Percentiles rank a stretch among this genome's conserved stretches.
Conservation (phyloP, 306 rosid genomes). For the Comarum palustre region DNA sequence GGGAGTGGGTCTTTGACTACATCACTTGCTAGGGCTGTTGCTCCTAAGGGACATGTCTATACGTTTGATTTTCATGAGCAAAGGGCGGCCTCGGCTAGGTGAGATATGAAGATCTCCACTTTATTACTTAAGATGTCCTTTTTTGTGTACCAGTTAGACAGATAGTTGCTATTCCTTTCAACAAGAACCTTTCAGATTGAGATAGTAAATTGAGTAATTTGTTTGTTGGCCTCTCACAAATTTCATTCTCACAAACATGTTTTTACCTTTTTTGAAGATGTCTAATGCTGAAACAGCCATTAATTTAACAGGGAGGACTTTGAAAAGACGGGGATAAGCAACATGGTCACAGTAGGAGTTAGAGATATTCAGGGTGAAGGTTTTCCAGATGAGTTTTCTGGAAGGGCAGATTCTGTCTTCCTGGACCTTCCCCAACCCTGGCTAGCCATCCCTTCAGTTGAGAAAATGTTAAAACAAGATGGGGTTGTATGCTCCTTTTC, state of each 20-base stretch:
- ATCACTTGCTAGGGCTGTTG: conserved; percentile 76
- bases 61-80: conserved; percentile 92
- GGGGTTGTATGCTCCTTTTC: conserved; percentile 74
- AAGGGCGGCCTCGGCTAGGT: conserved; percentile 86
- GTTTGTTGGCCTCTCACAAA: neutral
- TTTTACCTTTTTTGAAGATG: neutral
- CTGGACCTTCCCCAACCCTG: conserved; percentile 94
- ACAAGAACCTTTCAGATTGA: neutral
- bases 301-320: conserved; percentile 61
- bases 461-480: conserved; percentile 65
- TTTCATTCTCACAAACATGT: neutral
- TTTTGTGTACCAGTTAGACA: neutral
- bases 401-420: conserved; percentile 66
- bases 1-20: conserved; percentile 93
- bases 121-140: neutral
- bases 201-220: neutral
- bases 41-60: conserved; percentile 71
- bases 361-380: conserved; percentile 89
- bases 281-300: conserved; percentile 11
- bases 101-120: conserved; percentile 14
- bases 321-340: conserved; percentile 73
- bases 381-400: conserved; percentile 61
- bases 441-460: conserved; percentile 79
- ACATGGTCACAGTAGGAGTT: conserved; percentile 62
- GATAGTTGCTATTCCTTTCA: neutral